Conservation (phyloP, 352 stramenopile genomes). For the Globisporangium alternatum region DNA sequence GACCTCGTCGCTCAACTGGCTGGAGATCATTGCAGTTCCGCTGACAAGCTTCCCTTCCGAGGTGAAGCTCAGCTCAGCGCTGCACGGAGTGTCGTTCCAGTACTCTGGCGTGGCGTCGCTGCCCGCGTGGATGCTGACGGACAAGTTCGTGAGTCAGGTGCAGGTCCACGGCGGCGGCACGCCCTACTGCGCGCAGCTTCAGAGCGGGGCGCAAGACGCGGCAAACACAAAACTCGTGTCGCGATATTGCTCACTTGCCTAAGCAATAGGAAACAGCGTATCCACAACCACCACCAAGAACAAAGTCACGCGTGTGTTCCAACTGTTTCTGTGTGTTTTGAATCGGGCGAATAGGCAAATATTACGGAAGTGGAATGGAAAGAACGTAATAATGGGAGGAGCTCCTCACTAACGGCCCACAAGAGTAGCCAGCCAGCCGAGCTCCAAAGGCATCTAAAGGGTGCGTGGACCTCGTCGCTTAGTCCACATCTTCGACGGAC, state of each 20-base stretch:
- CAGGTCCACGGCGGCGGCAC: neutral
- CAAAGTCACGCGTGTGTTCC: neutral
- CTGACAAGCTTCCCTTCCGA: neutral
- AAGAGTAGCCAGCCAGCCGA: neutral
- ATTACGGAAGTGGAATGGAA: neutral
- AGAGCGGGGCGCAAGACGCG: neutral
- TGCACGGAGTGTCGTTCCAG: conserved; percentile 1
- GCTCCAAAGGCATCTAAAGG: conserved; percentile 13
- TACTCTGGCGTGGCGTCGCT: neutral
- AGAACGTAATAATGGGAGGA: conserved; percentile 4
- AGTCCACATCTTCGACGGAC: conserved; percentile 78
- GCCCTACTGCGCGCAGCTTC: conserved; percentile 2
- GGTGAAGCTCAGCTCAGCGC: neutral
- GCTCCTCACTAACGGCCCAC: neutral
- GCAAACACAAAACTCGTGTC: neutral
- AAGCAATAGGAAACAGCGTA: neutral
- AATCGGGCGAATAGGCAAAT: conserved; percentile 4
- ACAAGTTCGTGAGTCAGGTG: conserved; percentile 2
- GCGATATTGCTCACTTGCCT: neutral
- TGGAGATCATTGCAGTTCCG: conserved; percentile 1
- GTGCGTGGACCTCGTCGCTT: conserved; percentile 11
- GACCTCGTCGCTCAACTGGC: neutral
- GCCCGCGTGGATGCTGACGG: conserved; percentile 9
- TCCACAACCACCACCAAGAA: no score
- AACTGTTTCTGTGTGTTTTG: neutral